Conservation (phyloP, 2,329 filamentous ascomycete species). For the Xylariaceae sp. region DNA sequence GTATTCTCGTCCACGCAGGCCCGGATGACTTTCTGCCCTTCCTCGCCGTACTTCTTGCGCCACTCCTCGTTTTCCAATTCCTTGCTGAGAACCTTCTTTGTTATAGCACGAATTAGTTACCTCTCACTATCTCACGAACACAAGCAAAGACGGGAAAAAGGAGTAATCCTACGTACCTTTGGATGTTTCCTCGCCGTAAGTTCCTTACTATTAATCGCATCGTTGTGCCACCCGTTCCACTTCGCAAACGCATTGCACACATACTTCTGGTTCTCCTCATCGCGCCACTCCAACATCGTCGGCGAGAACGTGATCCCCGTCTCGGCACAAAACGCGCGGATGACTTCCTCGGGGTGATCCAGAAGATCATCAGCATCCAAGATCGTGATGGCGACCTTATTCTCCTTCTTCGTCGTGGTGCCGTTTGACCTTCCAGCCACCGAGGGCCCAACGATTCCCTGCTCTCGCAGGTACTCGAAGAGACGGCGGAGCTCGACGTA, state of each 20-base stretch:
- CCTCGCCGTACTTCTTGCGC: constrained; percentile 66
- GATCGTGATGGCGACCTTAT: constrained; percentile 66
- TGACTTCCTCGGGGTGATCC: constrained; percentile 70
- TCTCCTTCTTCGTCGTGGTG: constrained; percentile 24
- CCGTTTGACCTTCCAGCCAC: constrained; percentile 43
- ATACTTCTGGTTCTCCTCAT: constrained; percentile 61
- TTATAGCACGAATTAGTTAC: constrained; percentile 17
- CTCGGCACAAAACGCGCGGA: constrained; percentile 74
- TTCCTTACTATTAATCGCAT: constrained; percentile 77
- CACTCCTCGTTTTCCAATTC: constrained; percentile 68
- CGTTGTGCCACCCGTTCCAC: constrained; percentile 95
- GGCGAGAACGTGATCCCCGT: constrained; percentile 71
- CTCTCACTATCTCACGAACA: no score
- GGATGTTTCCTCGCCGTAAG: constrained; percentile 65
- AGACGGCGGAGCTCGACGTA: constrained; percentile 81
- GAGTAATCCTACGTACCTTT: constrained; percentile 39
- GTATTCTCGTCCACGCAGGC: constrained; percentile 67
- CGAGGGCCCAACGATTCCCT: constrained; percentile 65
- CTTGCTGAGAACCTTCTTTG: constrained; percentile 56
- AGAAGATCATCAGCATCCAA: constrained; percentile 92
- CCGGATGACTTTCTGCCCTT: constrained; percentile 65
- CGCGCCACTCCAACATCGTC: constrained; percentile 80
- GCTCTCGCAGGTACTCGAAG: constrained; percentile 74
- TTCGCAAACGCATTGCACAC: constrained; percentile 82
- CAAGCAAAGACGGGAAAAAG: no score